Conservation (phyloP, 257 asterid species). For the Lavandula angustifolia region DNA sequence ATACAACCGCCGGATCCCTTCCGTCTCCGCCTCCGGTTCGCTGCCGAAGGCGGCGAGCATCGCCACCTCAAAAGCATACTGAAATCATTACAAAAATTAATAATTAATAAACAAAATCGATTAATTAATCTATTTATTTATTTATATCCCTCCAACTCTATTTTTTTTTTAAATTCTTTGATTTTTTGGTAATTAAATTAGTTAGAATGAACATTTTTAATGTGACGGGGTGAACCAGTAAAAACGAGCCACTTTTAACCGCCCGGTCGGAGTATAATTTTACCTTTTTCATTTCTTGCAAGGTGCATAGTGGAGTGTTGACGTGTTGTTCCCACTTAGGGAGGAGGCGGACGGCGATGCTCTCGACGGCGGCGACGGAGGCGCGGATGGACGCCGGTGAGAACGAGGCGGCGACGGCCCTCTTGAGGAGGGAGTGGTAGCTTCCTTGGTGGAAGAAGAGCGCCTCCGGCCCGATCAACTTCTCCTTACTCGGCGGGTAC, state of each 20-base stretch:
- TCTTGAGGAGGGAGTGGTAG: slow-evolving; percentile 61
- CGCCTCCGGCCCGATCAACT: slow-evolving; percentile 66
- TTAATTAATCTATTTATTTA: no score
- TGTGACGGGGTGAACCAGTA: no score
- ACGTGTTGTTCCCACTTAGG: slow-evolving; percentile 46
- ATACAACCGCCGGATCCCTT: slow-evolving; percentile 47
- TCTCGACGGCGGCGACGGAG: slow-evolving; percentile 43
- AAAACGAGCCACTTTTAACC: neutral
- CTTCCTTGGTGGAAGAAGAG: slow-evolving; percentile 65
- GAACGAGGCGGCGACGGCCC: slow-evolving; percentile 50
- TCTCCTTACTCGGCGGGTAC: slow-evolving; percentile 67
- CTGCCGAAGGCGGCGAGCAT: slow-evolving; percentile 57
- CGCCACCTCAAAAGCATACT: slow-evolving; percentile 83
- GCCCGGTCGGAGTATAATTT: neutral
- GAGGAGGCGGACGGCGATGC: slow-evolving; percentile 42
- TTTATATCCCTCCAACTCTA: no score
- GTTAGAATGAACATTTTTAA: no score
- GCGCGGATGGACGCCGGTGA: slow-evolving; percentile 43
- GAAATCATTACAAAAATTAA: neutral
- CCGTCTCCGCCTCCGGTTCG: slow-evolving; percentile 38
- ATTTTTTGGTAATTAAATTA: no score
- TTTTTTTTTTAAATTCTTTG: no score
- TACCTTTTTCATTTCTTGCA: slow-evolving; percentile 67
- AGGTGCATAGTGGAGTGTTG: slow-evolving; percentile 35
- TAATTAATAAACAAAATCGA: no score